Base-by-base conservation (phyloP, 176 grass and related monocot genomes). In the Eleusine indica region DNA sequence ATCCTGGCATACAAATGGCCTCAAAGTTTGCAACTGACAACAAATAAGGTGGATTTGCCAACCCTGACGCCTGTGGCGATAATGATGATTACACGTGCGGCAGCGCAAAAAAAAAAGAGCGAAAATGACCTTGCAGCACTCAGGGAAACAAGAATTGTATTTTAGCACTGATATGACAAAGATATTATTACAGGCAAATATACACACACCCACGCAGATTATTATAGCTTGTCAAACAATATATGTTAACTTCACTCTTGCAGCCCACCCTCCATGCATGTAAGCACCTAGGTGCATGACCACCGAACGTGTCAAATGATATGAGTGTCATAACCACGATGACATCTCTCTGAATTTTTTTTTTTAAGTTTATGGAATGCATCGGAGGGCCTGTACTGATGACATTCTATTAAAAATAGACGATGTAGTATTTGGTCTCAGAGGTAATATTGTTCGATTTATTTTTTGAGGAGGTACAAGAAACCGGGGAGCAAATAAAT, bases 51-150 rank as follows among this genome's bases (percentile, higher is more conserved):
- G 14, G 62, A 76, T 76, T 68, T 71, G 83, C 74, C 74, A 77
- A 62, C 65, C 9, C 40, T 62, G 48, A 44, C 78, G 74, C 66
- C 35, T 70, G 51, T 69, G 75, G 83, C 5, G 66, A 77, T 85
- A 78, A 85, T 85, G 48, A 85, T 85, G 74, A 62, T 85, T 85
- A 70, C 83, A 78, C 83, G 83, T 85, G 83, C 40, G 25, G 25
- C 25, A 74, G 83, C 82, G 64, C 64, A 15, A 74, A 25, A 25
- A 25, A 74, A 74, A 35, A 74, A 74, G 70, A 43, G 5, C 1
- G 30, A 77, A 84, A 77, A 32, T 69, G 82, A 84, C 73, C 52
- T 84, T 42, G 48, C 61, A 60, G 73, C 82, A 84, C 82, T 84
- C n/a, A 46, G 14, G 49, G 39, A 49, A 28, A 83, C 70, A 83